Conservation (phyloP, 495 filamentous ascomycete species). For the Diplogelasinospora grovesii region DNA sequence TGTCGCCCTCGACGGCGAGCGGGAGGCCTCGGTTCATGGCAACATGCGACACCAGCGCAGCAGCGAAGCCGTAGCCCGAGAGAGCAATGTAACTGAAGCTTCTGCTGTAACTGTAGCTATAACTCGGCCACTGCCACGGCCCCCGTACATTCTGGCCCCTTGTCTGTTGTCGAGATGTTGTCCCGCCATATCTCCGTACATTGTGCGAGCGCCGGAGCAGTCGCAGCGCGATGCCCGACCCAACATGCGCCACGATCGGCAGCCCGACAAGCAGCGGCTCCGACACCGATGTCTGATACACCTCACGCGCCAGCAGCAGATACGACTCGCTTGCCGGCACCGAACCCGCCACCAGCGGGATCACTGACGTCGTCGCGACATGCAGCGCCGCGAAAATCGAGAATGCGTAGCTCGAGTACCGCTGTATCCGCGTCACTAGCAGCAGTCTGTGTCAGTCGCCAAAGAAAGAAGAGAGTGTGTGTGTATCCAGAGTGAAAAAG, state of each 20-base stretch:
- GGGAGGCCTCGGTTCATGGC: conserved; percentile 68
- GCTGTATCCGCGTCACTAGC: conserved; percentile 66
- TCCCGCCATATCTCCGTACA: conserved; percentile 60
- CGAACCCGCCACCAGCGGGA: conserved; percentile 55
- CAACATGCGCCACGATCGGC: conserved; percentile 51
- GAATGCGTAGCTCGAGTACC: conserved; percentile 83
- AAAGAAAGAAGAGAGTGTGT: conserved; percentile 4
- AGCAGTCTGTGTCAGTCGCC: neutral
- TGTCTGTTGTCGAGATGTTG: too few relatives aligned
- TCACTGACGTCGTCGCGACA: conserved; percentile 69
- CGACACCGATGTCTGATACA: conserved; percentile 74
- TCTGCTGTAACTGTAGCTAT: too few relatives aligned
- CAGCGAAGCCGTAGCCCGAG: conserved; percentile 60
- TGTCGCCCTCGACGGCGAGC: conserved; percentile 69
- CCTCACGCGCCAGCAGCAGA: conserved; percentile 58
- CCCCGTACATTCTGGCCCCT: conserved; percentile 5
- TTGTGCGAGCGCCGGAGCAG: conserved; percentile 62
- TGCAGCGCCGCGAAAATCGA: conserved; percentile 71
- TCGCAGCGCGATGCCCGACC: conserved; percentile 67
- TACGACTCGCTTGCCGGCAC: conserved; percentile 52
- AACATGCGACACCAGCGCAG: conserved; percentile 59
- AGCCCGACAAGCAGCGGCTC: conserved; percentile 58
- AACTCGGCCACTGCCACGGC: conserved; percentile 57
- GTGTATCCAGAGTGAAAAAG: conserved; percentile 4
- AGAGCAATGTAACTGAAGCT: conserved; percentile 54